A percentile compares a stretch with the other conserved stretches of the same genome.
These are phyloP conservation scores for Coemansia sp. DNA, from an alignment of 192 early-diverging fungal genomes.

Conservation along the genomic window DNA sequence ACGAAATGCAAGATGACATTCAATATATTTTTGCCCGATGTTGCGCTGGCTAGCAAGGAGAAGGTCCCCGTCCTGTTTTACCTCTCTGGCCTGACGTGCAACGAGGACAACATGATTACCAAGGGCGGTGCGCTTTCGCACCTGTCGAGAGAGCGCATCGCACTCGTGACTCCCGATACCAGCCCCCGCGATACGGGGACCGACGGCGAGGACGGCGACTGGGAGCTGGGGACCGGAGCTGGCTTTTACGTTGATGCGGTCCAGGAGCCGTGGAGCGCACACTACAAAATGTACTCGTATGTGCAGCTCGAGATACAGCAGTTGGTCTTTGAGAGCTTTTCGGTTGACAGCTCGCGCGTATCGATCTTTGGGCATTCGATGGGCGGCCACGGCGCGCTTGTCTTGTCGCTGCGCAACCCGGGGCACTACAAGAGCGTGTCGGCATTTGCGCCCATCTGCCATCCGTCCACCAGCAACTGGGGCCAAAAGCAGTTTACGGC, in stretches of 20 bases:
- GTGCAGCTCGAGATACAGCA: constrained; percentile 69
- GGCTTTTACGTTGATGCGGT: constrained; percentile 78
- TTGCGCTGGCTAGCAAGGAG: constrained; percentile 15
- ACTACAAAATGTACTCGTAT: constrained; percentile 87
- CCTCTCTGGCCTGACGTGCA: constrained; percentile 80
- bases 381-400: constrained; percentile 90
- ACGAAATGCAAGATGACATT: constrained; percentile 74
- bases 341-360: constrained; percentile 60
- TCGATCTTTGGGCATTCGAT: constrained; percentile 74
- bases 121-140: constrained; percentile 72
- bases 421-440: constrained; percentile 69
- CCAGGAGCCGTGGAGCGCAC: constrained; percentile 64
- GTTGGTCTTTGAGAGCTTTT: constrained; percentile 56
- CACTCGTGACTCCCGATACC: constrained; percentile 82
- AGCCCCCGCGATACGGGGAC: constrained; percentile 71
- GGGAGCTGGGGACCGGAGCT: constrained; percentile 53
- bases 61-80: constrained; percentile 60
- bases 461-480: constrained; percentile 70
- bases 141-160: constrained; percentile 67
- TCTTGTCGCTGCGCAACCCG: constrained; percentile 71
- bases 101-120: constrained; percentile 86
- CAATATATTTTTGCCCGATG: constrained; percentile 70
- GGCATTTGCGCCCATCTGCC: constrained; percentile 81
- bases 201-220: constrained; percentile 68
- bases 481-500: constrained; percentile 76